Evolutionary conservation across 1,284 basidiomycete genomes (phyloP).

Genomic region (Ustilago lituana): DNA sequence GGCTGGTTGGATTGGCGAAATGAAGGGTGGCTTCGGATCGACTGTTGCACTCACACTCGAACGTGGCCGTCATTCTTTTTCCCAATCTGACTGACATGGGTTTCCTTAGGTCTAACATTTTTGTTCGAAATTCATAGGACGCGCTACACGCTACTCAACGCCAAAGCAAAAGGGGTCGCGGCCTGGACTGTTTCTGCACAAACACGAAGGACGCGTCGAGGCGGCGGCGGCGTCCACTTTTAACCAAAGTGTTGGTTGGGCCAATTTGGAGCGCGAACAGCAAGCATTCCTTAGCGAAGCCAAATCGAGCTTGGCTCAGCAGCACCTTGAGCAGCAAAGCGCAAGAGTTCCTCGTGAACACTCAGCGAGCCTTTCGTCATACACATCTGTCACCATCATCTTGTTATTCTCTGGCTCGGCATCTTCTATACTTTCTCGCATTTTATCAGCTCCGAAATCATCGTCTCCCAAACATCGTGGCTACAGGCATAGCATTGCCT

Average conservation of each 20-base stretch:
- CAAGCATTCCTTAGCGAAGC: no score
- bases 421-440: slow-evolving; percentile 1
- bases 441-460: background rate
- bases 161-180: slow-evolving; percentile 5
- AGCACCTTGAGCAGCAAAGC: no score
- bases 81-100: no score
- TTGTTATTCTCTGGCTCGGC: background rate
- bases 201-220: slow-evolving; percentile 16
- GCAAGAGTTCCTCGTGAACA: no score
- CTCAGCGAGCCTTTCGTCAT: background rate
- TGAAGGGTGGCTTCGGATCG: no score
- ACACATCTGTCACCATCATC: slow-evolving; percentile 1
- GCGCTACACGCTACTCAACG: slow-evolving; percentile 20
- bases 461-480: background rate
- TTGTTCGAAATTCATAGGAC: background rate
- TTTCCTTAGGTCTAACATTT: slow-evolving; percentile 8
- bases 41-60: no score
- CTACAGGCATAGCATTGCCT: background rate
- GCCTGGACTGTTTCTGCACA: no score
- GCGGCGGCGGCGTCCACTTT: no score
- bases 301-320: background rate
- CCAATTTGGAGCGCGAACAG: slow-evolving; percentile 11
- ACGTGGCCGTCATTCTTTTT: no score
- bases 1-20: background rate
- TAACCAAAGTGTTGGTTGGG: slow-evolving; percentile 17